A percentile compares a stretch with the other conserved stretches of the same genome.
phyloP scores from a whole-genome alignment of 83 land plant species.

The Isoetes engelmannii region DNA sequence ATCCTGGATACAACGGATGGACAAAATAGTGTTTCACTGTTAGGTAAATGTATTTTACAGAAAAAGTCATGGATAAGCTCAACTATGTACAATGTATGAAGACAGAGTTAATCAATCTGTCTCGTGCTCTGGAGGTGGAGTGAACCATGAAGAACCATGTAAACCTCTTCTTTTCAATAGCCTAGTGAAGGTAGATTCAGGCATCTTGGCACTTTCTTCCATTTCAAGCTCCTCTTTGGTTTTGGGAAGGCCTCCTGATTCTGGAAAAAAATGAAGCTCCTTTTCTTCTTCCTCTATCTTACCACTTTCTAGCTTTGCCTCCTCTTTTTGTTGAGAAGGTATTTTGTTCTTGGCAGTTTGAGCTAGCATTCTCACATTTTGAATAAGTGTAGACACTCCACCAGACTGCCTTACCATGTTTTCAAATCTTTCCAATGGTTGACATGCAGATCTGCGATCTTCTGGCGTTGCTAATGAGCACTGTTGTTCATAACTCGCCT shows the following conservation, averaged over 20 bases:
- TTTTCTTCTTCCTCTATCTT: not conserved
- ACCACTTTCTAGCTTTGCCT: not conserved
- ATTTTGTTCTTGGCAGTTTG: constrained; percentile 10
- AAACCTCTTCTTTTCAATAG: constrained; percentile 38
- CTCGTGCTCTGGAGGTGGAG: constrained; percentile 52
- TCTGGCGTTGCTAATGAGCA: constrained; percentile 19
- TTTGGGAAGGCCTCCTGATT: constrained; percentile 58
- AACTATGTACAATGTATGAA: too few relatives aligned
- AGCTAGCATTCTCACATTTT: constrained; percentile 24
- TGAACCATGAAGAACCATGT: constrained; percentile 47
- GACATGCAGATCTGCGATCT: constrained; percentile 22
- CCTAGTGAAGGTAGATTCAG: constrained; percentile 50
- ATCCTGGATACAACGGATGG: too few relatives aligned
- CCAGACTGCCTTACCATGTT: constrained; percentile 40
- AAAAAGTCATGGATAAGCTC: too few relatives aligned
- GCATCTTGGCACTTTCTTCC: constrained; percentile 51
- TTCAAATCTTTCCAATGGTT: constrained; percentile 40
- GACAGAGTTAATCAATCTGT: constrained; percentile 28
- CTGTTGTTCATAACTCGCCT: constrained; percentile 22
- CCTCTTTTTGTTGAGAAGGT: not conserved
- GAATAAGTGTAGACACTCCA: constrained; percentile 39
- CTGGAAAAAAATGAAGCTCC: constrained; percentile 17
- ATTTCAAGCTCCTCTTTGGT: constrained; percentile 45
- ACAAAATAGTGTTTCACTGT: too few relatives aligned
- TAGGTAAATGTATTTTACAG: too few relatives aligned